These are phyloP conservation scores for Pseudogymnoascus sp. DNA, from an alignment of 2,329 filamentous ascomycete species.

Conservation along the genomic window DNA sequence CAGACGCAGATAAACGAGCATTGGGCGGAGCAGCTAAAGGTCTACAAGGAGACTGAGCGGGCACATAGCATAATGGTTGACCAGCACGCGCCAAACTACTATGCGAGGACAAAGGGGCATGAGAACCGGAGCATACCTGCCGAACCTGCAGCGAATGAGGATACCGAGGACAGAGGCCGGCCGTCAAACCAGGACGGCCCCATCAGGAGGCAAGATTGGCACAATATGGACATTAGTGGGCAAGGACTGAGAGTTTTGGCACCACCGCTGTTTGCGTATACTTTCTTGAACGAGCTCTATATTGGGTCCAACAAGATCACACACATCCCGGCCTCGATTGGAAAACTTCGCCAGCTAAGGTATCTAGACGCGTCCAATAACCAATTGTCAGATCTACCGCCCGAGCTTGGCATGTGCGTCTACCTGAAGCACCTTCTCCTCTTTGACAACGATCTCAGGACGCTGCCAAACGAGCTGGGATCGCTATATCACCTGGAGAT, in stretches of 20 bases:
- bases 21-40: constrained; percentile 80
- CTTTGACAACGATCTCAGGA: constrained; percentile 83
- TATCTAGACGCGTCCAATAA: constrained; percentile 87
- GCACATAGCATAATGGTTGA: constrained; percentile 64
- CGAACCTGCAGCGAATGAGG: constrained; percentile 38
- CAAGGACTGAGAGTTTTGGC: constrained; percentile 83
- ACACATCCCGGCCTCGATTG: constrained; percentile 71
- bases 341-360: constrained; percentile 70
- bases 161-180: constrained; percentile 46
- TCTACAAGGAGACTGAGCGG: constrained; percentile 69
- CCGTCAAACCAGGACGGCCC: constrained; percentile 60
- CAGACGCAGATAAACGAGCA: constrained; percentile 56
- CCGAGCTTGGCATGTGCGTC: constrained; percentile 94
- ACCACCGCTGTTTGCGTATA: constrained; percentile 73
- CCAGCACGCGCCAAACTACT: constrained; percentile 59
- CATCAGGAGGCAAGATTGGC: constrained; percentile 74
- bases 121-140: constrained; percentile 57
- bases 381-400: constrained; percentile 70
- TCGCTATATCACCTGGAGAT: constrained; percentile 82
- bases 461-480: constrained; percentile 78
- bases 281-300: constrained; percentile 85
- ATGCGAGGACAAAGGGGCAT: constrained; percentile 62
- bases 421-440: constrained; percentile 78
- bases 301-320: constrained; percentile 88
- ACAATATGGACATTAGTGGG: constrained; percentile 90